These are phyloP conservation scores for Vicia sativa DNA, from an alignment of 306 rosid species.

Conservation along the genomic window DNA sequence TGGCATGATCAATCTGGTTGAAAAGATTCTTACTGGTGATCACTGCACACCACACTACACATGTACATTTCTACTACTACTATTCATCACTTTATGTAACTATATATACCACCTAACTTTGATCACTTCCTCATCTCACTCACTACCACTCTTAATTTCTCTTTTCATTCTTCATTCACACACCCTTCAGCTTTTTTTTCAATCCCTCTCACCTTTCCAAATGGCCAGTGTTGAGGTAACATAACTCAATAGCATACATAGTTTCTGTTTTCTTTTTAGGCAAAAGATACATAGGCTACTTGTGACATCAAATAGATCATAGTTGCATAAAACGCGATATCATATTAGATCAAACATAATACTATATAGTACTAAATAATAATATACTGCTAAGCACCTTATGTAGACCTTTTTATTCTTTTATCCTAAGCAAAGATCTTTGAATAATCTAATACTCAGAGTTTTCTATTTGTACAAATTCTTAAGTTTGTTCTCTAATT, in stretches of 20 bases:
- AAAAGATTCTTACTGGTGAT: constrained; percentile 60
- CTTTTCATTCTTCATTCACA: constrained; percentile 15
- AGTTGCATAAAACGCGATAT: constrained; percentile 8
- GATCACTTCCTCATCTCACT: constrained; percentile 48
- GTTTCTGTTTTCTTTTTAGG: not conserved
- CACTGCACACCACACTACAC: constrained; percentile 22
- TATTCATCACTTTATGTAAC: constrained; percentile 34
- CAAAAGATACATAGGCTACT: not conserved
- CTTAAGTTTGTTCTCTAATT: not conserved
- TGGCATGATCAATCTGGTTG: constrained; percentile 54
- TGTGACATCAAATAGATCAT: constrained; percentile 19
- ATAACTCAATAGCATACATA: constrained; percentile 25
- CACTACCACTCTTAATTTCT: constrained; percentile 30
- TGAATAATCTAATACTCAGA: no score
- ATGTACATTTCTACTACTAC: constrained; percentile 3
- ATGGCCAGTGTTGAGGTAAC: constrained; percentile 97
- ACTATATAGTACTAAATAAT: no score
- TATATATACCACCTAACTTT: constrained; percentile 65
- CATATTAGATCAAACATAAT: constrained; percentile 4
- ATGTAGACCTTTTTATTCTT: no score
- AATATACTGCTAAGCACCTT: no score
- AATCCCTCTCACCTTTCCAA: constrained; percentile 42
- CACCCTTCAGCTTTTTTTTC: constrained; percentile 23
- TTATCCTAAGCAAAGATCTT: no score
- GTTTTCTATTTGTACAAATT: no score